A percentile compares a stretch with the other conserved stretches of the same genome.
Evolutionary conservation across 495 filamentous ascomycete genomes (phyloP).

Genomic region (Podospora pseudoanserina): DNA sequence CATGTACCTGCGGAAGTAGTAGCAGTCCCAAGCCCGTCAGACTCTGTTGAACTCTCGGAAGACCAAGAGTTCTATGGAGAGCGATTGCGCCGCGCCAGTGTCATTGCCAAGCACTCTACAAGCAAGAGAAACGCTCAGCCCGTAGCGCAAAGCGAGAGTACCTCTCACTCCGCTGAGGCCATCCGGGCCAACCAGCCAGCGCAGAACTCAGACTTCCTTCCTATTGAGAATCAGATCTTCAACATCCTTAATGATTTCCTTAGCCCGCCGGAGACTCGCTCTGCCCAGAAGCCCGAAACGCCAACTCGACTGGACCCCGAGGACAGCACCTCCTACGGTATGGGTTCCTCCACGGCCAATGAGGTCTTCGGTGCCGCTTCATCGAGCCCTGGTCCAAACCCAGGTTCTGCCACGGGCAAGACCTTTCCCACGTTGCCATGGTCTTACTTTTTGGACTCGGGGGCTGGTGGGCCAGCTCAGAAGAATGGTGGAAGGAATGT

Average conservation of each 20-base stretch:
- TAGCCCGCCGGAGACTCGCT: constrained; percentile 31
- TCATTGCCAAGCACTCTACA: constrained; percentile 1
- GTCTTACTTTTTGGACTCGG: constrained; percentile 41
- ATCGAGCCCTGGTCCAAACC: constrained; percentile 30
- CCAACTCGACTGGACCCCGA: constrained; percentile 17
- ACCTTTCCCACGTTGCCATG: constrained; percentile 42
- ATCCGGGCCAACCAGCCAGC: background rate
- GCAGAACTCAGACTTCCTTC: constrained; percentile 22
- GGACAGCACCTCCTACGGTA: constrained; percentile 37
- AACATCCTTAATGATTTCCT: constrained; percentile 44
- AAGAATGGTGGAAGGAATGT: constrained; percentile 6
- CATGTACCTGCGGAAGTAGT: background rate
- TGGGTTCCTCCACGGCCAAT: constrained; percentile 38
- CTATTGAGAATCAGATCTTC: constrained; percentile 35
- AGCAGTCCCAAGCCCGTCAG: constrained; percentile 11
- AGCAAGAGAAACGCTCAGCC: background rate
- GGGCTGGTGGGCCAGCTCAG: constrained; percentile 19
- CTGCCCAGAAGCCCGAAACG: constrained; percentile 5
- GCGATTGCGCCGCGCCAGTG: constrained; percentile 8
- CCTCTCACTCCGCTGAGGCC: background rate
- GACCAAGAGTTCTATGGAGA: constrained; percentile 26
- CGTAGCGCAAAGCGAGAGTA: background rate
- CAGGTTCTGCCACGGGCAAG: constrained; percentile 35
- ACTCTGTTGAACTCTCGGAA: constrained; percentile 30
- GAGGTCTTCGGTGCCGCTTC: constrained; percentile 33